Evolutionary conservation across 805 yeast species (phyloP).

Genomic region (Candida insectorum): DNA sequence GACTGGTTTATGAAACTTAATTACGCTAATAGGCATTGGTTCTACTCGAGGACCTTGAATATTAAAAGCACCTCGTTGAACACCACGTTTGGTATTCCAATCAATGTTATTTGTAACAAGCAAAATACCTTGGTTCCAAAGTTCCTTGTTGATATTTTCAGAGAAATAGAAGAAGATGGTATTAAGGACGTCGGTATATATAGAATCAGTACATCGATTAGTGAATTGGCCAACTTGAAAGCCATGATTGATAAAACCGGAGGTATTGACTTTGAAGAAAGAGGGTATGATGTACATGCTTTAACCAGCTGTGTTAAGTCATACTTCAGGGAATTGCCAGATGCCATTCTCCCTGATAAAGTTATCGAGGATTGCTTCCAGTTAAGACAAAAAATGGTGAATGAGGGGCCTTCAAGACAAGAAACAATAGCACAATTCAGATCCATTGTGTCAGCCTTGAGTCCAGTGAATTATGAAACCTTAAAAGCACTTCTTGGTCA

Average conservation of each 20-base stretch:
- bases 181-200: slow-evolving; percentile 88
- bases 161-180: slow-evolving; percentile 82
- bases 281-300: slow-evolving; percentile 71
- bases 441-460: slow-evolving; percentile 44
- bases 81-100: slow-evolving; percentile 81
- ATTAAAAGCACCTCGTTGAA: slow-evolving; percentile 15
- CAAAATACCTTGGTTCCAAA: slow-evolving; percentile 62
- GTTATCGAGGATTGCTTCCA: slow-evolving; percentile 57
- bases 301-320: slow-evolving; percentile 85
- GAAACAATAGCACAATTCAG: slow-evolving; percentile 17
- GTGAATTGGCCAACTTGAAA: slow-evolving; percentile 43
- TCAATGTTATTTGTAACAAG: slow-evolving; percentile 69
- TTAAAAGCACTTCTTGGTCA: slow-evolving; percentile 67
- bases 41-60: slow-evolving; percentile 36
- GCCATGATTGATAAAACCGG: slow-evolving; percentile 46
- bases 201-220: slow-evolving; percentile 58
- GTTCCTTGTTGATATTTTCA: slow-evolving; percentile 61
- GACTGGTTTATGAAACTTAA: slow-evolving; percentile 65
- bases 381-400: slow-evolving; percentile 22
- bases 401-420: slow-evolving; percentile 7
- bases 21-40: slow-evolving; percentile 55
- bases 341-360: slow-evolving; percentile 68
- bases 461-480: slow-evolving; percentile 63
- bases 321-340: slow-evolving; percentile 82
- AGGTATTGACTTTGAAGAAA: slow-evolving; percentile 47